These are phyloP conservation scores for Hydnum rufescens DNA, from an alignment of 768 basidiomycete species.

Conservation along the genomic window DNA sequence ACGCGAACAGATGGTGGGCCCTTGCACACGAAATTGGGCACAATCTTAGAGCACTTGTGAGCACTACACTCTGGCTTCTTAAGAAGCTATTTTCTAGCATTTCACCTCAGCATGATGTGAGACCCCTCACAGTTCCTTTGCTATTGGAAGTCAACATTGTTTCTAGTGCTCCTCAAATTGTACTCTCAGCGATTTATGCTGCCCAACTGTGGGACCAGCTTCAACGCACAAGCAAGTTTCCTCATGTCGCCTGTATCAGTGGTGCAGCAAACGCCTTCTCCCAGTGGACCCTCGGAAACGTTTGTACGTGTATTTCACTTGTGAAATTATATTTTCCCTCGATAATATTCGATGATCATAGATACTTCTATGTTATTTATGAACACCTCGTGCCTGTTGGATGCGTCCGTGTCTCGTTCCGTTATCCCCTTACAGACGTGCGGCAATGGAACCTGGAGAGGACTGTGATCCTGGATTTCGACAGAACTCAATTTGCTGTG, in stretches of 20 bases:
- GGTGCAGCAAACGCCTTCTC: constrained; percentile 50
- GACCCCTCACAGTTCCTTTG: not conserved
- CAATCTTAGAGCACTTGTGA: constrained; percentile 81
- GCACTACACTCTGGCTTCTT: no score
- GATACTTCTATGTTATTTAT: constrained; percentile 20
- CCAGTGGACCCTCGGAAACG: constrained; percentile 63
- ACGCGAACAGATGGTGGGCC: constrained; percentile 46
- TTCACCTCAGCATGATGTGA: constrained; percentile 1
- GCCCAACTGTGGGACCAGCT: constrained; percentile 38
- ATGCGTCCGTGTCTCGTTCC: constrained; percentile 26
- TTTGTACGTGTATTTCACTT: no score
- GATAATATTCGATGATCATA: no score
- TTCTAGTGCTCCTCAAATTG: constrained; percentile 46
- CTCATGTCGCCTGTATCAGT: constrained; percentile 73
- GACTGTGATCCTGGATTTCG: constrained; percentile 69
- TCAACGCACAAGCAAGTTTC: constrained; percentile 45
- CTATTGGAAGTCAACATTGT: not conserved
- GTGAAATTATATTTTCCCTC: no score
- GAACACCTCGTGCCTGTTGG: constrained; percentile 48
- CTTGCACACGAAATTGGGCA: constrained; percentile 69
- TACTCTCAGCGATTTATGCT: constrained; percentile 37
- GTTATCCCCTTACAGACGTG: constrained; percentile 52
- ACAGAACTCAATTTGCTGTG: constrained; percentile 46
- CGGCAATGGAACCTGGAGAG: constrained; percentile 67
- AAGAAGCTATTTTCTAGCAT: no score